These are phyloP conservation scores for Diddensiella santjacobensis DNA, from an alignment of 805 yeast species.

Conservation along the genomic window DNA sequence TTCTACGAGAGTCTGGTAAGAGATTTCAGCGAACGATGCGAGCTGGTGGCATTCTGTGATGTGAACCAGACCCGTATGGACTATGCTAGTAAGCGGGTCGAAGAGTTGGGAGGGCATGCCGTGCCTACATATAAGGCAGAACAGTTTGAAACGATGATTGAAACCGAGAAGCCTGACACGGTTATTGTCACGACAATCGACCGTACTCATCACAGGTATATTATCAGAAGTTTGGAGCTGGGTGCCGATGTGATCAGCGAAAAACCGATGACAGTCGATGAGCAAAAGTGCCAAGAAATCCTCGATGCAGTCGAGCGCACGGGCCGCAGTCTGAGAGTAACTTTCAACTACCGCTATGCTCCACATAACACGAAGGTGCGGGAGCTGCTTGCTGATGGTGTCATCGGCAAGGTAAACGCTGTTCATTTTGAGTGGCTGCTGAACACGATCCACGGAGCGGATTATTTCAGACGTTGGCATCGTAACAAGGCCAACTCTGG, in stretches of 20 bases:
- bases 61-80: conserved; percentile 17
- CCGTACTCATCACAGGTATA: conserved; percentile 17
- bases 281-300: conserved; percentile 15
- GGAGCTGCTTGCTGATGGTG: conserved; percentile 12
- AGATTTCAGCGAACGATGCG: conserved; percentile 12
- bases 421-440: conserved; percentile 19
- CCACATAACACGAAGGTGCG: conserved; percentile 18
- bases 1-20: conserved; percentile 12
- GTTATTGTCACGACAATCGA: conserved; percentile 17
- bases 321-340: conserved; percentile 13
- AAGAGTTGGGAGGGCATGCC: conserved; percentile 10
- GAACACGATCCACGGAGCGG: conserved; percentile 17
- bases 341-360: conserved; percentile 19
- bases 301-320: conserved; percentile 15
- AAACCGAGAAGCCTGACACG: conserved; percentile 12
- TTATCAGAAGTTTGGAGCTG: conserved; percentile 16
- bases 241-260: conserved; percentile 17
- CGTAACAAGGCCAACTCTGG: conserved; percentile 17
- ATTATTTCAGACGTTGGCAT: conserved; percentile 18
- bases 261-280: conserved; percentile 18
- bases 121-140: conserved; percentile 17
- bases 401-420: conserved; percentile 16
- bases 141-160: conserved; percentile 16
- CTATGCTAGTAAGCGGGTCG: conserved; percentile 13
- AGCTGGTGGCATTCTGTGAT: conserved; percentile 16